Base-by-base conservation (phyloP, 2,329 filamentous ascomycete species). In the Coniella vitis region DNA sequence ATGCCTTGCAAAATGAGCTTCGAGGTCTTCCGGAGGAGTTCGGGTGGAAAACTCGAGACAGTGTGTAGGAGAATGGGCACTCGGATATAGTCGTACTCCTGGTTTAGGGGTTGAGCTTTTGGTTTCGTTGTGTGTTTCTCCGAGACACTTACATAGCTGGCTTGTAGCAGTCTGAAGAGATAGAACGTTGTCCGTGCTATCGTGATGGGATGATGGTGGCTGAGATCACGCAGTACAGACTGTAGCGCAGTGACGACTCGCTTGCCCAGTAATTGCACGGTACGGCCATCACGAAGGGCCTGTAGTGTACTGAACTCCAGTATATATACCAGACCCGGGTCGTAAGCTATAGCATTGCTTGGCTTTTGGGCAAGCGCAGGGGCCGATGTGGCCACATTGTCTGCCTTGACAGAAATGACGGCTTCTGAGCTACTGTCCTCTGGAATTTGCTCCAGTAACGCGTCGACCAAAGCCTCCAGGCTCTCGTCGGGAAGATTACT, bases 71-170 rank as follows among this genome's bases (percentile, higher is more conserved):
- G 79, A 44, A 97, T 87, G 1, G 93, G 93, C 1, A 90, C 87
- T 49, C 93, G 87, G 60, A 96, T 84, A 64, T 93, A 95, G 59
- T 94, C 87, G 60, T 91, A 81, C 57, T 95, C 86, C 86, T 90
- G 56, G 2, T 42, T 19, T 34, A 49, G 45, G 38, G 55, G 32
- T 47, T 45, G 36, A 45, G 42, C 38, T 41, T 36, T 58, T 55
- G 51, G 62, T 65, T 51, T 34, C 36, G 38, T 48, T 49, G 38
- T 32, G 12, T 52, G 25, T 45, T 54, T 46, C 49, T 54, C 52
- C 49, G 49, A 41, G 38, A 14, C 40, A 71, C 85, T 70, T 75
- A 90, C 87, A 66, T 95, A 94, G 70, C 90, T 91, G 17, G 85
- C 79, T 57, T 87, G 84, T 35, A 98, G 72, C 37, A 97, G 70